Conservation (phyloP, 2,329 filamentous ascomycete genomes). For the Xylariaceae sp. region DNA sequence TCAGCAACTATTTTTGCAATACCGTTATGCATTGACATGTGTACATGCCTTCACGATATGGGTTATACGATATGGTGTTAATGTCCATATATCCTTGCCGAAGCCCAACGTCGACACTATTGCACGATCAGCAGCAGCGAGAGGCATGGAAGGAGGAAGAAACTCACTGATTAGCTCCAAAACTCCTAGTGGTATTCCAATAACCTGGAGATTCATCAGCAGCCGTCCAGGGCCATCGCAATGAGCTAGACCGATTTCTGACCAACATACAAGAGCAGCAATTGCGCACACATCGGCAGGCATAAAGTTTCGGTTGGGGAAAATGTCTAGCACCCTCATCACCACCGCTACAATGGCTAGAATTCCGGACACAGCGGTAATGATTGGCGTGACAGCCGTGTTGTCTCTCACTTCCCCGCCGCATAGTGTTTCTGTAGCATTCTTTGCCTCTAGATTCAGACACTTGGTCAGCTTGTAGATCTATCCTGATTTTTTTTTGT, state of each 20-base stretch:
- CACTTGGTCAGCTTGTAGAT: slow-evolving; percentile 1
- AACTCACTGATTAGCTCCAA: slow-evolving; percentile 11
- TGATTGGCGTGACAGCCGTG: slow-evolving; percentile 7
- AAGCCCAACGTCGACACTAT: slow-evolving; percentile 12
- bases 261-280: slow-evolving; percentile 8
- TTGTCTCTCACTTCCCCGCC: slow-evolving; percentile 8
- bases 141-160: not conserved
- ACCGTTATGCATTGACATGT: not conserved
- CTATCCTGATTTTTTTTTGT: not conserved
- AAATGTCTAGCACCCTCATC: slow-evolving; percentile 5
- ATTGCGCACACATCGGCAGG: slow-evolving; percentile 9
- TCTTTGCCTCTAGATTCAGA: slow-evolving; percentile 7
- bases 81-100: slow-evolving; percentile 14
- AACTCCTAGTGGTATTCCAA: not conserved
- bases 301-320: slow-evolving; percentile 2
- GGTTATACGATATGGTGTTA: slow-evolving; percentile 8
- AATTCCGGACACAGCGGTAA: slow-evolving; percentile 5
- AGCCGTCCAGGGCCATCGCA: not conserved
- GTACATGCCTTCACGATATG: slow-evolving; percentile 10
- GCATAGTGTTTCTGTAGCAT: slow-evolving; percentile 12
- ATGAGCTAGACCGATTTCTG: not conserved
- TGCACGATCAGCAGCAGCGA: slow-evolving; percentile 4
- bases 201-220: slow-evolving; percentile 2
- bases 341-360: slow-evolving; percentile 5
- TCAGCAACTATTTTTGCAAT: not conserved